A percentile compares a stretch with the other conserved stretches of the same genome.
These are phyloP conservation scores for Calycina herbarum DNA, from an alignment of 2,329 filamentous ascomycete genomes.

Conservation along the genomic window DNA sequence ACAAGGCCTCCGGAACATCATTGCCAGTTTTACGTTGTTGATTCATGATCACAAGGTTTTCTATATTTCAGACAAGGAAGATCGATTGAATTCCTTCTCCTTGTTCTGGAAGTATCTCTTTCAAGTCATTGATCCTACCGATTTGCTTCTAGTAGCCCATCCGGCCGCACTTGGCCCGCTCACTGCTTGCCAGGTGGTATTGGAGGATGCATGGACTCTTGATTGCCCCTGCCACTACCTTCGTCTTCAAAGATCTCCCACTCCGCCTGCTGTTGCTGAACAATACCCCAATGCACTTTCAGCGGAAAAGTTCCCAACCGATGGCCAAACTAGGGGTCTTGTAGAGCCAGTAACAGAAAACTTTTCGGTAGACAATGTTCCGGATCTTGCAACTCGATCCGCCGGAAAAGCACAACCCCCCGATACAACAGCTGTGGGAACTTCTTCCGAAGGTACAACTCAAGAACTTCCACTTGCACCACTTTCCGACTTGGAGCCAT, in stretches of 20 bases:
- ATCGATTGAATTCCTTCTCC: conserved; percentile 19
- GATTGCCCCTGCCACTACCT: conserved; percentile 63
- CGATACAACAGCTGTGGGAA: not conserved
- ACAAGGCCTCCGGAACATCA: conserved; percentile 39
- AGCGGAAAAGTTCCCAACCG: not conserved
- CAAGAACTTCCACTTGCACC: not conserved
- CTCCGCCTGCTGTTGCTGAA: not conserved
- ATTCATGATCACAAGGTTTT: conserved; percentile 35
- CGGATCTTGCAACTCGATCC: not conserved
- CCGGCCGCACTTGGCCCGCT: conserved; percentile 62
- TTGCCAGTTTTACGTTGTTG: conserved; percentile 50
- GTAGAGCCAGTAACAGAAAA: conserved; percentile 9
- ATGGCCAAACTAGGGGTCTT: not conserved
- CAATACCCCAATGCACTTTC: not conserved
- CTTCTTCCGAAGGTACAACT: not conserved
- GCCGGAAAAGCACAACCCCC: not conserved
- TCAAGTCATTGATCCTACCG: conserved; percentile 50
- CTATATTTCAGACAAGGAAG: conserved; percentile 17
- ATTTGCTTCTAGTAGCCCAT: conserved; percentile 59
- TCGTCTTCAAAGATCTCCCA: conserved; percentile 39
- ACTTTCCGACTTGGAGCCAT: conserved; percentile 4
- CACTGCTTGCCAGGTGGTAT: conserved; percentile 55
- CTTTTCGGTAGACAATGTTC: not conserved
- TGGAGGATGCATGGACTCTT: conserved; percentile 63
- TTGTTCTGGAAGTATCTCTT: conserved; percentile 58